phyloP scores from a whole-genome alignment of 768 basidiomycete species.

The Lentinus tigrinus region DNA sequence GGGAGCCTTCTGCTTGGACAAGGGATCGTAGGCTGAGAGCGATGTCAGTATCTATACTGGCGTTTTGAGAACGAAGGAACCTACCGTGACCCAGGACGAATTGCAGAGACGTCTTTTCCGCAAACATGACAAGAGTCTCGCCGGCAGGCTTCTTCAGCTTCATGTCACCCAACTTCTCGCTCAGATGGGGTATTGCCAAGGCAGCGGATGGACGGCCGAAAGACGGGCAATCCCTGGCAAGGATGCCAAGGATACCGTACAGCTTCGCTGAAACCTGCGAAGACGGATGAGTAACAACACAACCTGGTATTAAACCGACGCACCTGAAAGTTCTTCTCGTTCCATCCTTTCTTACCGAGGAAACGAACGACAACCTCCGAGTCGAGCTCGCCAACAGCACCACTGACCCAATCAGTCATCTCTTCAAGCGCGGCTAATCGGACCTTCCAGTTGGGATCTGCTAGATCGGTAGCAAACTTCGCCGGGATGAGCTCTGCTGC shows the following conservation, averaged over 20 bases:
- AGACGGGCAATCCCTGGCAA: conserved; percentile 77
- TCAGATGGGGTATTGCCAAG: conserved; percentile 74
- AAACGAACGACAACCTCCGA: conserved; percentile 87
- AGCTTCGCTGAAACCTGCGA: conserved; percentile 85
- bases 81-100: conserved; percentile 91
- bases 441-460: conserved; percentile 92
- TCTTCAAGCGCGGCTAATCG: conserved; percentile 86
- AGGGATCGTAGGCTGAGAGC: conserved; percentile 74
- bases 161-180: conserved; percentile 93
- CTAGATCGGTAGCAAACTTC: conserved; percentile 67
- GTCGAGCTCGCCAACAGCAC: conserved; percentile 63
- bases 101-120: conserved; percentile 91
- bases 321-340: conserved; percentile 99
- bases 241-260: conserved; percentile 69
- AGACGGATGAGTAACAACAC: background rate
- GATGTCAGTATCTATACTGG: background rate
- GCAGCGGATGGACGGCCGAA: conserved; percentile 88
- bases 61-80: conserved; percentile 22
- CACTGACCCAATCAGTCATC: conserved; percentile 80
- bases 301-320: background rate
- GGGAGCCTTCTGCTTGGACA: conserved; percentile 95
- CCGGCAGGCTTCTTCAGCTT: conserved; percentile 97
- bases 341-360: conserved; percentile 91
- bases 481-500: conserved; percentile 72
- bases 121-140: conserved; percentile 77